Conservation (phyloP, 306 rosid species). For the Medicago arabica region DNA sequence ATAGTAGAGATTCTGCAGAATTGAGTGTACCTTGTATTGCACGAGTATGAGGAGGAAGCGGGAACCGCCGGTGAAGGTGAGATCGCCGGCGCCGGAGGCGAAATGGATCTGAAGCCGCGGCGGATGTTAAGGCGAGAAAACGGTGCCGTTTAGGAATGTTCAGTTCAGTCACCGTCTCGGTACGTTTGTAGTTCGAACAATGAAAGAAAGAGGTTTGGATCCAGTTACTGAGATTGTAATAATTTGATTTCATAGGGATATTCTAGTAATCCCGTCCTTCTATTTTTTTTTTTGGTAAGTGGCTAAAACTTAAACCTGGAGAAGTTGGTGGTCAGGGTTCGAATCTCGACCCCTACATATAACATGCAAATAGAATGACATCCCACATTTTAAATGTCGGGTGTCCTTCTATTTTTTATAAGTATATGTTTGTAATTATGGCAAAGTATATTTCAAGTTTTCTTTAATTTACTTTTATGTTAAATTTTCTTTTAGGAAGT, state of each 20-base stretch:
- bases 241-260: conserved; percentile 19
- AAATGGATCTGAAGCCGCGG: conserved; percentile 52
- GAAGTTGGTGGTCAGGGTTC: no score
- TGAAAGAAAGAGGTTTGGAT: conserved; percentile 25
- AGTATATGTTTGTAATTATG: no score
- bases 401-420: no score
- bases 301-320: no score
- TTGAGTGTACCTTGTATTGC: conserved; percentile 38
- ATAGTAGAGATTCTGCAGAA: conserved; percentile 23
- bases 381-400: no score
- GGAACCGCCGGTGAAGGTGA: conserved; percentile 44
- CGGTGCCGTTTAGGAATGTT: conserved; percentile 47
- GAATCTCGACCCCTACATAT: no score
- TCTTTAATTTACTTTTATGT: neutral
- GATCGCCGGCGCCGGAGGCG: conserved; percentile 56
- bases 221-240: conserved; percentile 31
- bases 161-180: conserved; percentile 14
- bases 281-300: no score
- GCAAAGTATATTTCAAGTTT: neutral
- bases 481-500: no score
- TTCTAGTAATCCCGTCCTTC: neutral
- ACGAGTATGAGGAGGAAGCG: conserved; percentile 24
- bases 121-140: conserved; percentile 30
- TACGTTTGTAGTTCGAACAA: conserved; percentile 16
- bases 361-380: no score